Conservation (phyloP, 148 eudicot genomes). For the Vaccinium darrowii region DNA sequence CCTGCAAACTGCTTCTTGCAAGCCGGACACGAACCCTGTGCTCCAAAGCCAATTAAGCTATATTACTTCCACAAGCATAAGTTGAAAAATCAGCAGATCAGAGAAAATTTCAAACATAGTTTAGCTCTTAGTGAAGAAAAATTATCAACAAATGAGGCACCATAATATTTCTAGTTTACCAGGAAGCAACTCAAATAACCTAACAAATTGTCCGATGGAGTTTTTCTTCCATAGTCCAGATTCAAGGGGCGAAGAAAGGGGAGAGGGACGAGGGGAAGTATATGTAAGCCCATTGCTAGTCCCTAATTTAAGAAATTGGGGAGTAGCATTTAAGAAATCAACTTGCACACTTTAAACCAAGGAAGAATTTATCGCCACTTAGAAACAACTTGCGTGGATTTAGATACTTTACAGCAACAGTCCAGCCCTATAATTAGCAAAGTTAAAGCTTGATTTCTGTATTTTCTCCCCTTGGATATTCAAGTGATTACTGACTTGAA, state of each 20-base stretch:
- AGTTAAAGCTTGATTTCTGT: background rate
- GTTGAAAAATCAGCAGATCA: background rate
- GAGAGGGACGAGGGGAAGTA: background rate
- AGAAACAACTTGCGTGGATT: background rate
- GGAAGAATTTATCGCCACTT: too few species aligned
- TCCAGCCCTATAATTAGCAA: background rate
- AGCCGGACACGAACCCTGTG: conserved; percentile 83
- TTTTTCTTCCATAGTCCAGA: background rate
- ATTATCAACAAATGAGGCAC: background rate
- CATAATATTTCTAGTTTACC: background rate
- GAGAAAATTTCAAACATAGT: background rate
- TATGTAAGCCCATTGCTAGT: background rate
- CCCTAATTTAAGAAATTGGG: background rate
- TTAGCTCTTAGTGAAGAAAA: background rate
- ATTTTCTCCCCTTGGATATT: too few species aligned
- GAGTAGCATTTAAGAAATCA: background rate
- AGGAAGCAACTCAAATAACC: background rate
- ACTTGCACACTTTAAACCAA: background rate
- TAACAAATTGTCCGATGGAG: background rate
- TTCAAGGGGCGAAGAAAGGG: background rate
- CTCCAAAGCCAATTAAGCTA: background rate
- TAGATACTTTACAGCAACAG: background rate
- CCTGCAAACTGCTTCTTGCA: conserved; percentile 81
- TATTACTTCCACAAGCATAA: background rate
- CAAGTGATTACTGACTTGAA: conserved; percentile 4